Evolutionary conservation across 345 rosid species (phyloP), one percentile per base, ranked within the genome.

Genomic region (Erysimum cheiranthoides): DNA sequence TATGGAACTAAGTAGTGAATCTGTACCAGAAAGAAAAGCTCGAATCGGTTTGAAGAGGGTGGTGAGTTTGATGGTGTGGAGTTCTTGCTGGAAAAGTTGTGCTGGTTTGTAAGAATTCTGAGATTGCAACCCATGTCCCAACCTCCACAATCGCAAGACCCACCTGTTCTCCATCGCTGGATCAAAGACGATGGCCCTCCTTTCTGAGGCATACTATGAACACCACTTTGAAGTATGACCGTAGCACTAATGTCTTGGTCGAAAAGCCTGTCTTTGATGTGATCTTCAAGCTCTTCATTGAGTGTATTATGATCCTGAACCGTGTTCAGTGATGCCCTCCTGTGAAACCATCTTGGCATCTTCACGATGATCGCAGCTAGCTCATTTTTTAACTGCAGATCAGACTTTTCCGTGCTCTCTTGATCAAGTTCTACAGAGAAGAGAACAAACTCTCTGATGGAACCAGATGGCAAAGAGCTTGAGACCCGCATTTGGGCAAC

Each of bases 111-210:
- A 47, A 91, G 88, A 75, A 92, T 76, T 78, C 76, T 84, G 34
- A 92, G 92, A 51, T 87, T 80, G 79, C 97, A 94, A 21, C 95
- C 95, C 81, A 90, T 79, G 71, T 94, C 98, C 98, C 97, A 94
- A 67, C 97, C 98, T 71, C 97, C 98, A 73, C 98, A 94, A 59
- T 94, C 97, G 77, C 98, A 94, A 63, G 93, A 84, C 28, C 98
- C 98, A 66, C 97, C 97, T 56, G 96, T 84, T 76, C 80, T 88
- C 98, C 97, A 93, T 2, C 97, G 87, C 58, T 94, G 90, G 58
- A 92, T 85, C 83, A 94, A 67, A 4, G 97, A 92, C 13, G 96
- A 90, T 34, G 97, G 98, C 27, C 88, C 95, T 60, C 96, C 96
- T 63, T 85, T 87, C 71, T 85, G 86, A 38, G 97, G 97, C 63